phyloP scores from a whole-genome alignment of 2,329 filamentous ascomycete genomes.

The Orbilia ellipsospora region DNA sequence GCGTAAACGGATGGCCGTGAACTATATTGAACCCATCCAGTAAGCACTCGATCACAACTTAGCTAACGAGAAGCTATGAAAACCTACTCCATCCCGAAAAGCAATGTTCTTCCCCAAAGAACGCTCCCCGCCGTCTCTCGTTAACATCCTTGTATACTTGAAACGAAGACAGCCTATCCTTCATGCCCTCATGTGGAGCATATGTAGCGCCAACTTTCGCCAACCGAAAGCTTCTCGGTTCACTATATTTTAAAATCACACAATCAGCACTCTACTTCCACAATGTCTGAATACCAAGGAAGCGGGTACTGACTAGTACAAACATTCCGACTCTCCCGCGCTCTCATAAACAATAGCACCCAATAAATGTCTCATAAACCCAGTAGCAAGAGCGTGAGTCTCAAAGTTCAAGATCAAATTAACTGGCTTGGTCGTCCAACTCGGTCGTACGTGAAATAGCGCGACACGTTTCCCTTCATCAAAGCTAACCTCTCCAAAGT shows the following conservation, averaged over 20 bases:
- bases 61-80: background rate
- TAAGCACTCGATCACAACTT: background rate
- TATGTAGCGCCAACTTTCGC: conserved; percentile 36
- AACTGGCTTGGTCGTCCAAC: conserved; percentile 40
- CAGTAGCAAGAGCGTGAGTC: conserved; percentile 32
- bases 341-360: conserved; percentile 38
- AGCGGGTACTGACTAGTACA: conserved; percentile 39
- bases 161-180: conserved; percentile 40
- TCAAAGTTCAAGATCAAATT: conserved; percentile 54
- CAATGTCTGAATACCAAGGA: background rate
- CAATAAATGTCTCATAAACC: conserved; percentile 51
- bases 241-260: conserved; percentile 18
- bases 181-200: conserved; percentile 47
- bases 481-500: conserved; percentile 52
- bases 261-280: background rate
- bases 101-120: conserved; percentile 44
- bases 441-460: conserved; percentile 40
- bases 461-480: conserved; percentile 49
- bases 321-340: conserved; percentile 45
- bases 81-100: conserved; percentile 54
- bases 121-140: conserved; percentile 37
- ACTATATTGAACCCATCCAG: conserved; percentile 19
- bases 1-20: conserved; percentile 43
- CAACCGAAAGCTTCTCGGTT: conserved; percentile 47
- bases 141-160: conserved; percentile 52